Base-by-base conservation (phyloP, 1,139 yeast genomes). In the Candida sanyaensis region DNA sequence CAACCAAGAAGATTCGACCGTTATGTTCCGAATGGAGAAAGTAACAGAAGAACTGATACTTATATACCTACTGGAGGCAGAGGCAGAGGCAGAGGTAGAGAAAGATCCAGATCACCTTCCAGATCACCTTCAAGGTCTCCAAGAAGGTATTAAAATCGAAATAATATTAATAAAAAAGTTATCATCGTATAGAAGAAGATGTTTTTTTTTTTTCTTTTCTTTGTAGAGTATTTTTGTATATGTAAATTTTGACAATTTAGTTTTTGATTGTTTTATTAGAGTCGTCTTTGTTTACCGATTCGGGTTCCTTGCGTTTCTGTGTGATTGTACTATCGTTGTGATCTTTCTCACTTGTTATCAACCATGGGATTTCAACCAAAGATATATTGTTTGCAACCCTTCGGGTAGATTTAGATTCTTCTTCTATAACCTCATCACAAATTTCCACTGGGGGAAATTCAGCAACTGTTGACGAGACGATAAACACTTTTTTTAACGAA, bases 301-400 rank as follows among this genome's bases (percentile, higher is more conserved):
- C 52, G 37, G 46, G 52, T 31, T 50, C 55, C 36, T 43, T 40
- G 3, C 39, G 38, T 23, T 44, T 44, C 34, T 37, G 44, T 11
- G 41, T 6, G 38, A 32, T 24, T 13, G 28, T 6, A 21, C 21
- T 3, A 17, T 17, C 21, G 21, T 29, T n/a, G 32, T 5, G 2
- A 4, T 34, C 29, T 29, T 46, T 27, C 38, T 42, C 42, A 32
- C 54, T 57, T 24, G 62, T 65, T n/a, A 65, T 64, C 29, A 78
- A 57, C 83, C 84, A 80, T 2, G 78, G 76, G 12, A 80, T 78
- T 49, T 68, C 75, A 0, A 71, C 63, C 50, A 79, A 51, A 2
- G 63, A 62, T 2, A 56, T 54, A 42, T 51, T 55, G 2, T 47
- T 30, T 6, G 50, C 50, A 3, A 54, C 43, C 36, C 48, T 54